phyloP scores from a whole-genome alignment of 2,329 filamentous ascomycete genomes.

The Rugonectria rugulosa region DNA sequence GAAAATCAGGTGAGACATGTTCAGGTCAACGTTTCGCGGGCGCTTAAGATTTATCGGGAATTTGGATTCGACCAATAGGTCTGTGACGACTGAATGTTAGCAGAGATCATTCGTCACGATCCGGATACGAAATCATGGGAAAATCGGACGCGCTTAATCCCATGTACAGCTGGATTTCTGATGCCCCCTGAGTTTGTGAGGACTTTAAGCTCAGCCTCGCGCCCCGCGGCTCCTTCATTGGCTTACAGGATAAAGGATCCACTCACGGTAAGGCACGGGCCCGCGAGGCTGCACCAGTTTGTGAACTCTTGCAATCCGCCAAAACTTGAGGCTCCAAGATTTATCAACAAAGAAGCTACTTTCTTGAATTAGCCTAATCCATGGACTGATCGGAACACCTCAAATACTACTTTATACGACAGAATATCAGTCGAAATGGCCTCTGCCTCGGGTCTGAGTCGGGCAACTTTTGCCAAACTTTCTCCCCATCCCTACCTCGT shows the following conservation, averaged over 20 bases:
- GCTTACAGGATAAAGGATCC: neutral
- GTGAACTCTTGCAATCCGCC: slow-evolving; percentile 35
- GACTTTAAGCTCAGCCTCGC: slow-evolving; percentile 36
- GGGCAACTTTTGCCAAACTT: slow-evolving; percentile 85
- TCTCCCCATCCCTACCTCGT: slow-evolving; percentile 90
- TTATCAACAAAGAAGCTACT: slow-evolving; percentile 1
- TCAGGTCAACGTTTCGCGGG: too few relatives aligned
- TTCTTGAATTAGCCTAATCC: too few relatives aligned
- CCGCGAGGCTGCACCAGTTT: slow-evolving; percentile 34
- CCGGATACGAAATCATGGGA: too few relatives aligned
- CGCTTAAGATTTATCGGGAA: too few relatives aligned
- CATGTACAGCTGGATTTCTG: too few relatives aligned
- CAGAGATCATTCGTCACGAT: too few relatives aligned
- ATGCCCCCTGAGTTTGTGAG: too few relatives aligned
- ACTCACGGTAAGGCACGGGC: slow-evolving; percentile 5
- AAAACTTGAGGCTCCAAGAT: slow-evolving; percentile 10
- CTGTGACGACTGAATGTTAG: too few relatives aligned
- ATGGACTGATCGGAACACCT: too few relatives aligned
- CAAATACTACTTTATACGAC: neutral
- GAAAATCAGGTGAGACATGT: slow-evolving; percentile 8
- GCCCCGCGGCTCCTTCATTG: slow-evolving; percentile 17
- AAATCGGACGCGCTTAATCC: too few relatives aligned
- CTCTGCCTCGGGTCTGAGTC: slow-evolving; percentile 52
- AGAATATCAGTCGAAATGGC: slow-evolving; percentile 36
- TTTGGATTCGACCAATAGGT: too few relatives aligned